Percentiles rank a stretch among this genome's conserved stretches.
Evolutionary conservation across 495 filamentous ascomycete genomes (phyloP).

Genomic region (Hypoxylon perforatum): DNA sequence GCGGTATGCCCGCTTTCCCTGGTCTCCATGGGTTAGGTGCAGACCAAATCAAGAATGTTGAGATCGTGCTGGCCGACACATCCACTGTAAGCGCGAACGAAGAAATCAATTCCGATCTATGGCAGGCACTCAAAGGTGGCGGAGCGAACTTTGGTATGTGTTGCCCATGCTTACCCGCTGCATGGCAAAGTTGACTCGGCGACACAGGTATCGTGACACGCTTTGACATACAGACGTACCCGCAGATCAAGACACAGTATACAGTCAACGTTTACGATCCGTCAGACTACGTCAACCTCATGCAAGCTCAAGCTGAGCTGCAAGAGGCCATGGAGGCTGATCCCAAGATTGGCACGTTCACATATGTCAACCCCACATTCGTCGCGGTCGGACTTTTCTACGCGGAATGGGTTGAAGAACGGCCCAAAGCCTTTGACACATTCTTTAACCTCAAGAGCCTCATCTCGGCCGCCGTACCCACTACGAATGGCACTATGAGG

Average conservation of each 20-base stretch:
- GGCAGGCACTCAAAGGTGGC: conserved; percentile 7
- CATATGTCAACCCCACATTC: conserved; percentile 32
- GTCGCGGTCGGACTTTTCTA: conserved; percentile 44
- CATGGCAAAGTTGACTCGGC: not conserved
- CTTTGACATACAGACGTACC: conserved; percentile 29
- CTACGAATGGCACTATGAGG: conserved; percentile 19
- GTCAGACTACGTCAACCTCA: conserved; percentile 11
- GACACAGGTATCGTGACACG: conserved; percentile 35
- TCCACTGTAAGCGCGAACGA: conserved; percentile 4
- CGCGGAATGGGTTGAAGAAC: conserved; percentile 7
- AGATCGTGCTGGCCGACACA: conserved; percentile 6
- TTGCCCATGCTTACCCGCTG: not conserved
- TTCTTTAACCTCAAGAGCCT: conserved; percentile 20
- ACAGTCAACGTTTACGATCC: conserved; percentile 15
- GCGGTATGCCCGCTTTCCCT: conserved; percentile 37
- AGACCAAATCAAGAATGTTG: conserved; percentile 52
- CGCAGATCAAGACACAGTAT: conserved; percentile 4
- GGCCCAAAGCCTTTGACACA: conserved; percentile 6
- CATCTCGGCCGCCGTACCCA: conserved; percentile 5
- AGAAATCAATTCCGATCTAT: not conserved
- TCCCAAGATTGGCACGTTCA: conserved; percentile 36
- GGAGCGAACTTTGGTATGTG: conserved; percentile 14
- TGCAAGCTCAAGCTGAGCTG: not conserved
- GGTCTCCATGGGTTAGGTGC: conserved; percentile 49
- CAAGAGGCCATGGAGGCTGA: conserved; percentile 20